Conservation (phyloP, 2,329 filamentous ascomycete genomes). For the Xylaria sp. region DNA sequence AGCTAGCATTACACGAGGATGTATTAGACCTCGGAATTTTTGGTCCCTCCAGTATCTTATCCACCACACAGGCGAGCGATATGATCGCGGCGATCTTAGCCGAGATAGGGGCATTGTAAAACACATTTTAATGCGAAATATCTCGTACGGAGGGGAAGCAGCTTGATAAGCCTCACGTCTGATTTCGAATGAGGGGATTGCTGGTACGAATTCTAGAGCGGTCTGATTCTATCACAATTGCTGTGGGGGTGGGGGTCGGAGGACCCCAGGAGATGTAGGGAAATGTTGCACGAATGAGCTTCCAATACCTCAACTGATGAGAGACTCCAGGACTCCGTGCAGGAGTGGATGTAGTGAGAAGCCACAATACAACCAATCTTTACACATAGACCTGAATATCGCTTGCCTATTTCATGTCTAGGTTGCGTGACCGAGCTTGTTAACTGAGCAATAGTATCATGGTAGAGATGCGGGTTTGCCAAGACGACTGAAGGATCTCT, state of each 20-base stretch:
- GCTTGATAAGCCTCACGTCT: not conserved
- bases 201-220: not conserved
- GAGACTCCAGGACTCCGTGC: not conserved
- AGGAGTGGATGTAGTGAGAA: not conserved
- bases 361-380: not conserved
- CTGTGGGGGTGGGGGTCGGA: not conserved
- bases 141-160: not conserved
- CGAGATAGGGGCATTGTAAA: conserved; percentile 33
- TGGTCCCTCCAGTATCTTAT: conserved; percentile 35
- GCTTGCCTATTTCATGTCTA: not conserved
- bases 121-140: not conserved
- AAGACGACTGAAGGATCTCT: conserved; percentile 23
- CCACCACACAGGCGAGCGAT: conserved; percentile 33
- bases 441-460: not conserved
- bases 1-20: conserved; percentile 42
- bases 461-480: conserved; percentile 16
- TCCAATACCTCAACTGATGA: not conserved
- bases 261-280: not conserved
- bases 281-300: conserved; percentile 11
- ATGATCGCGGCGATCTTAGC: conserved; percentile 39
- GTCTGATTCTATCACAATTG: not conserved
- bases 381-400: not conserved
- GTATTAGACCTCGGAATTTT: conserved; percentile 48
- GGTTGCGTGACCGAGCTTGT: not conserved
- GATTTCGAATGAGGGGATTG: not conserved